phyloP scores from a whole-genome alignment of 257 asterid genomes.

The Salvia miltiorrhiza region DNA sequence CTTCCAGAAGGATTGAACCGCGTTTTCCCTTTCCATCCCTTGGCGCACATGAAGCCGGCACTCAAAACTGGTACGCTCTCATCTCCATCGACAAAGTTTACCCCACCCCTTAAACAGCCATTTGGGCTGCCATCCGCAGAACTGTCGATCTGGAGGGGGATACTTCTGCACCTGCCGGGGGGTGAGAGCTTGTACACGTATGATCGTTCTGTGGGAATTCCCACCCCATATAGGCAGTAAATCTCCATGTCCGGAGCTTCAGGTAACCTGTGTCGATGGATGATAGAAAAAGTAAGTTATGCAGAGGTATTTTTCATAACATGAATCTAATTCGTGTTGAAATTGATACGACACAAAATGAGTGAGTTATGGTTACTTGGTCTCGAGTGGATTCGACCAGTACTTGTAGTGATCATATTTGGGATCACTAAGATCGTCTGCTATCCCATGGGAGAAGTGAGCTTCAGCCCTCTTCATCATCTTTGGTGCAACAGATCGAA shows the following conservation, averaged over 20 bases:
- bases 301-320: no score
- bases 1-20: constrained; percentile 81
- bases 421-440: constrained; percentile 72
- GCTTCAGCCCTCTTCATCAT: constrained; percentile 80
- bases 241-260: constrained; percentile 91
- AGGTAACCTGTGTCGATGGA: constrained; percentile 54
- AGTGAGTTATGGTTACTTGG: constrained; percentile 42
- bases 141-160: constrained; percentile 79
- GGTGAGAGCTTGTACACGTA: constrained; percentile 71
- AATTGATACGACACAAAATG: no score
- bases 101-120: constrained; percentile 78
- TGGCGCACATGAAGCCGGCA: constrained; percentile 88
- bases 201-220: constrained; percentile 82
- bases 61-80: constrained; percentile 67
- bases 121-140: constrained; percentile 56
- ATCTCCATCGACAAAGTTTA: constrained; percentile 73
- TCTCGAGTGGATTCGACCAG: constrained; percentile 97
- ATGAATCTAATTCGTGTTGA: no score
- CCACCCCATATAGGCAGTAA: constrained; percentile 71
- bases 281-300: neutral
- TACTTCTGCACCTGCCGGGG: constrained; percentile 54
- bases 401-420: constrained; percentile 73
- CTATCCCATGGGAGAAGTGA: constrained; percentile 90
- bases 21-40: constrained; percentile 80
- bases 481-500: constrained; percentile 74